Evolutionary conservation across 768 basidiomycete species (phyloP).

Genomic region (Clitopilus hobsonii): DNA sequence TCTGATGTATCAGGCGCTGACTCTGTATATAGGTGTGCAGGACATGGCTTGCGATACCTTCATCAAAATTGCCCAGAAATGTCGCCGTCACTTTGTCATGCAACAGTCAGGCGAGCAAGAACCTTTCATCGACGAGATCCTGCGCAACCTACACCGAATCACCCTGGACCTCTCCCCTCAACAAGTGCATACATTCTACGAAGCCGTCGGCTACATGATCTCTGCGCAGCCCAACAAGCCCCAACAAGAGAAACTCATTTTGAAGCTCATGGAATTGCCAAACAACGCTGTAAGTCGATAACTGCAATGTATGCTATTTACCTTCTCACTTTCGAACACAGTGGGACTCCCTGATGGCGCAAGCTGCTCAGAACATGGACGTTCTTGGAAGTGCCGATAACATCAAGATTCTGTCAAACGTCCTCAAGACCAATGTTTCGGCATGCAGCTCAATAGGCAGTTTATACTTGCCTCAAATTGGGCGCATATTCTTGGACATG

Average conservation of each 20-base stretch:
- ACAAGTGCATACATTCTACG: constrained; percentile 97
- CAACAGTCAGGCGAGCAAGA: constrained; percentile 96
- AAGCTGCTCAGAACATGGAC: constrained; percentile 89
- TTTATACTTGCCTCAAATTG: constrained; percentile 96
- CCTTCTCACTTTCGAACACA: constrained; percentile 22
- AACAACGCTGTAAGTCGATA: constrained; percentile 84
- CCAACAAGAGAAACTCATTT: constrained; percentile 91
- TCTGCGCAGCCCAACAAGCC: constrained; percentile 98
- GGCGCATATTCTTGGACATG: constrained; percentile 96
- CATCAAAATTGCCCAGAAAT: constrained; percentile 99
- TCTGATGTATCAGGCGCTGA: too few species aligned
- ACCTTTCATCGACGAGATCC: constrained; percentile 96
- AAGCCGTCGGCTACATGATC: constrained; percentile 99
- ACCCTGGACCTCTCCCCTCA: constrained; percentile 92
- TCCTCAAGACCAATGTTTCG: constrained; percentile 97
- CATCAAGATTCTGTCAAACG: constrained; percentile 94
- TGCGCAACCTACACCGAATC: constrained; percentile 86
- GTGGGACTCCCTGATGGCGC: constrained; percentile 98
- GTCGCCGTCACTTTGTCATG: constrained; percentile 96
- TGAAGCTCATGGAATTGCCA: constrained; percentile 94
- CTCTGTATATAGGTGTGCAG: constrained; percentile 70
- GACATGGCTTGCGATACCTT: constrained; percentile 99
- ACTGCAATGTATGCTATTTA: background rate
- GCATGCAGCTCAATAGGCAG: constrained; percentile 96
- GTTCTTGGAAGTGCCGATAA: constrained; percentile 89